Evolutionary conservation across 208 protist genomes (phyloP).

Genomic region (Giardia duodenalis): DNA sequence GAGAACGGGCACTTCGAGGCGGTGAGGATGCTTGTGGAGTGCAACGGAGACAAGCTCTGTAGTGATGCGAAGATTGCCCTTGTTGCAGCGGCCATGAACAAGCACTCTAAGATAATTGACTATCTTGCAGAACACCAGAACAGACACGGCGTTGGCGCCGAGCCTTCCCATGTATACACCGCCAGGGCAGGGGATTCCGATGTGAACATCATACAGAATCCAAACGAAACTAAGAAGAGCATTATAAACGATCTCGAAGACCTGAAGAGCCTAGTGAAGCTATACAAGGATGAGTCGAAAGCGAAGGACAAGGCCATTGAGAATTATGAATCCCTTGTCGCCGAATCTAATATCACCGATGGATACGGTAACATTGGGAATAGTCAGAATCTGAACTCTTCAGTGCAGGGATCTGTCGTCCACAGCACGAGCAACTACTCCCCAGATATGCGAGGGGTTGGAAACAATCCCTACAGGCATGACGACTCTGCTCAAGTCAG

Average conservation of each 20-base stretch:
- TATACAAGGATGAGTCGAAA: slow-evolving; percentile 7
- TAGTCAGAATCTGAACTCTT: not conserved
- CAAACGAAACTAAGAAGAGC: not conserved
- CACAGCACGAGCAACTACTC: too few relatives aligned
- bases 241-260: not conserved
- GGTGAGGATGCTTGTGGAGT: not conserved
- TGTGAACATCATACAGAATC: not conserved
- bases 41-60: not conserved
- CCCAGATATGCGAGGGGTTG: too few relatives aligned
- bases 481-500: not conserved
- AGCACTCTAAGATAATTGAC: not conserved
- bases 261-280: not conserved
- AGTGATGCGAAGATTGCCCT: not conserved
- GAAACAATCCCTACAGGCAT: not conserved
- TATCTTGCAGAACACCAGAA: not conserved
- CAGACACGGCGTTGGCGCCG: too few relatives aligned
- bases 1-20: not conserved
- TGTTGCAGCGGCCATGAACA: not conserved
- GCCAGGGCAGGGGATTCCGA: not conserved
- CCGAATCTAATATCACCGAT: not conserved
- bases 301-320: not conserved
- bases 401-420: not conserved
- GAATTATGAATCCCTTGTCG: not conserved
- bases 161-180: too few relatives aligned
- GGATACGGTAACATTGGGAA: not conserved